Evolutionary conservation across 257 asterid species (phyloP), one percentile per base, ranked within the genome.

Genomic region (Solanum ossicruentum): DNA sequence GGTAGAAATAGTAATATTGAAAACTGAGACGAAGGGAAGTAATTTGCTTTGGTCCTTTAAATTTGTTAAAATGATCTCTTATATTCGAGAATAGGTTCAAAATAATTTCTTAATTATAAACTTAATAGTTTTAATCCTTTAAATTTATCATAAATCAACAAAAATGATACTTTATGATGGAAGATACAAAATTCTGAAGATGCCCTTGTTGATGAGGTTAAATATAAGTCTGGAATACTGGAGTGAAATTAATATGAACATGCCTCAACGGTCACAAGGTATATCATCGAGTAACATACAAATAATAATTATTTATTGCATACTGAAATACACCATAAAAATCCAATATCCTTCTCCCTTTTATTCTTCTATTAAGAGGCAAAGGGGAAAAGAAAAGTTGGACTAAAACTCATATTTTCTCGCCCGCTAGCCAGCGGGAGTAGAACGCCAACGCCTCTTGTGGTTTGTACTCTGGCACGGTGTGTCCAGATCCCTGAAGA

Each of bases 401-500:
- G 15, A 23, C 63, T 77, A 49, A 8, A 9, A 52, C 36, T 92
- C 89, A 96, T 54, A 96, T 91, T 41, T 66, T 92, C 26, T 39
- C 87, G 20, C 93, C 94, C 26, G 86, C 93, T 12, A 96, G 91
- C 94, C 95, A 96, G 11, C 94, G 95, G 0, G 95, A 56, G 56
- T 93, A 96, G 88, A 96, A 93, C 85, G 89, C 90, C 87, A 95
- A 85, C 0, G 99, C 94, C 90, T 96, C 98, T 0, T n/a, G 89
- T 43, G 99, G 99, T 87, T 96, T 96, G 92, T 96, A 96, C 85
- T 96, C 99, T 0, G 98, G 95, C 28, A 96, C 99, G 0, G 99
- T 92, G 85, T 96, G 99, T 56, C 99, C 99, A 28, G 99, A 72
- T 73, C 99, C 99, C 98, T 93, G 91, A 87, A 85, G 10, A 3